Conservation (phyloP, 2,329 filamentous ascomycete genomes). For the Tolypocladium ovalisporum region DNA sequence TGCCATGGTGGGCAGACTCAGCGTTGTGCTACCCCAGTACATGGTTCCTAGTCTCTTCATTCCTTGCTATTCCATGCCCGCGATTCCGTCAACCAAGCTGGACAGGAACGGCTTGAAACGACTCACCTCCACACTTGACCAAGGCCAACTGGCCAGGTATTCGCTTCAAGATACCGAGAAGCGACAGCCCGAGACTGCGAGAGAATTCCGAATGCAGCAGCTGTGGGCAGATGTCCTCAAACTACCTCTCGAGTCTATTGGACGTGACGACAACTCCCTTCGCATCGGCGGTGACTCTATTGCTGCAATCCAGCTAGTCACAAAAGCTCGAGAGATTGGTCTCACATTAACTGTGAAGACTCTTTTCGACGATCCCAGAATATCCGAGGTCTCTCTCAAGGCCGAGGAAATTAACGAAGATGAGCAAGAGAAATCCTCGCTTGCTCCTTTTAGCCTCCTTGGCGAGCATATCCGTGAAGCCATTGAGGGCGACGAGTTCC, state of each 20-base stretch:
- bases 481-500: not conserved
- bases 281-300: slow-evolving; percentile 13
- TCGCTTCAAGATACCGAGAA: not conserved
- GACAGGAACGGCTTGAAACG: slow-evolving; percentile 1
- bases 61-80: slow-evolving; percentile 3
- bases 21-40: not conserved
- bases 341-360: slow-evolving; percentile 9
- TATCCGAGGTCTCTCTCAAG: not conserved
- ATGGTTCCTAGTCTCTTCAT: slow-evolving; percentile 2
- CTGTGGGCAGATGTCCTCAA: slow-evolving; percentile 8
- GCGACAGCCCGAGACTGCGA: not conserved
- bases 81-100: slow-evolving; percentile 4
- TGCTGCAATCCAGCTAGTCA: slow-evolving; percentile 9
- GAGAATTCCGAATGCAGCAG: slow-evolving; percentile 5
- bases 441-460: not conserved
- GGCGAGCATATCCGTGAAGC: not conserved
- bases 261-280: slow-evolving; percentile 8
- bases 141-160: not conserved
- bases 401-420: slow-evolving; percentile 3
- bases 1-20: slow-evolving; percentile 1
- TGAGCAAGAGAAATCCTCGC: not conserved
- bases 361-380: slow-evolving; percentile 1
- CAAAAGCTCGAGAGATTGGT: not conserved
- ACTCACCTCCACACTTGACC: not conserved
- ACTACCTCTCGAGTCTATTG: slow-evolving; percentile 3